Percentiles rank a stretch among this genome's conserved stretches.
phyloP scores from a whole-genome alignment of 2,329 filamentous ascomycete genomes.

The Fusarium newnesense region DNA sequence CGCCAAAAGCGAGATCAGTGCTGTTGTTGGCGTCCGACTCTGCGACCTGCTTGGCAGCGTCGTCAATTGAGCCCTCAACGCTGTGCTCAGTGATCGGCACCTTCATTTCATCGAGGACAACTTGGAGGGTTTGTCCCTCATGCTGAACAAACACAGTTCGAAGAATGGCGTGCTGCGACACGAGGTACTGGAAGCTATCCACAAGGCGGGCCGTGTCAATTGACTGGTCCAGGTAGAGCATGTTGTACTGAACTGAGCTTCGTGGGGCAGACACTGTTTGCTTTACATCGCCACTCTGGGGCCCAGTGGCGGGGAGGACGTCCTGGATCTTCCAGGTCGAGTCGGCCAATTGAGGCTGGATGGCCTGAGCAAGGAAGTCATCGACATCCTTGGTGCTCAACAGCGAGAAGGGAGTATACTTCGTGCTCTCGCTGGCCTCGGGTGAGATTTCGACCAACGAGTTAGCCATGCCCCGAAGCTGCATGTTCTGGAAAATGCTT shows the following conservation, averaged over 20 bases:
- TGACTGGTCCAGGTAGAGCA: conserved; percentile 42
- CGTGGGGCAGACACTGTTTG: conserved; percentile 34
- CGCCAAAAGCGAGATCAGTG: conserved; percentile 19
- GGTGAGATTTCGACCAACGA: conserved; percentile 21
- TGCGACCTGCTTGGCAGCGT: conserved; percentile 31
- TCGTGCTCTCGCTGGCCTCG: not conserved
- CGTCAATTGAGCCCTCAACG: conserved; percentile 19
- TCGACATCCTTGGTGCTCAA: conserved; percentile 26
- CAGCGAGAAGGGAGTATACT: conserved; percentile 39
- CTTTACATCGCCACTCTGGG: conserved; percentile 37
- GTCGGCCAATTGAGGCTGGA: conserved; percentile 33
- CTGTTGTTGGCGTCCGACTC: conserved; percentile 20
- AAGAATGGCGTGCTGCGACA: conserved; percentile 38
- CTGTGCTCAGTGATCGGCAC: conserved; percentile 27
- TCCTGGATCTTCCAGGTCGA: conserved; percentile 37
- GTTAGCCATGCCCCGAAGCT: conserved; percentile 40
- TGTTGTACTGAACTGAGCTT: conserved; percentile 44
- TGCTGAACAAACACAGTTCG: conserved; percentile 43
- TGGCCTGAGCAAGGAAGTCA: conserved; percentile 21
- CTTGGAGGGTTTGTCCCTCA: conserved; percentile 25
- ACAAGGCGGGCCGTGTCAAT: conserved; percentile 32
- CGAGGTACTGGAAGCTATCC: conserved; percentile 37
- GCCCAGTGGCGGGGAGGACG: conserved; percentile 36
- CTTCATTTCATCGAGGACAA: conserved; percentile 33
- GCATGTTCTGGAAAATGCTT: conserved; percentile 45